Base-by-base conservation (phyloP, 2,329 filamentous ascomycete genomes). In the Fusarium brevicatenulatum region DNA sequence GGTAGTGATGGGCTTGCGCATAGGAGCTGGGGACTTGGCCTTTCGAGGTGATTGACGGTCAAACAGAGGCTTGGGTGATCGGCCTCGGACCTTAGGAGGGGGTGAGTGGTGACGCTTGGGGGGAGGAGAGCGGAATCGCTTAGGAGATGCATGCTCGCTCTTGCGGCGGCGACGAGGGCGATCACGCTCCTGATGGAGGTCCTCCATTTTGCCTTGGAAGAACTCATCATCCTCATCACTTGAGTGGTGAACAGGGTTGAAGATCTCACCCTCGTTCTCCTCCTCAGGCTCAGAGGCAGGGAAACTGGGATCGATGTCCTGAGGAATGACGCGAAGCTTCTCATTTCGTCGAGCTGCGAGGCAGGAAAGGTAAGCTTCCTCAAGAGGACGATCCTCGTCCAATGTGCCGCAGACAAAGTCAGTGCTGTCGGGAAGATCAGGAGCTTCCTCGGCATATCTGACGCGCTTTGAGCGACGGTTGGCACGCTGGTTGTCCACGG, bases 341-440 rank as follows among this genome's bases (percentile, higher is more conserved):
- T 92, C 91, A 52, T 91, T 91, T 76, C 95, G 92, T 74, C 93
- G 91, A 62, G 93, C 91, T 78, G 95, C 93, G 65, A 97, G 88
- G 77, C 93, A 94, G 5, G 93, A 93, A 63, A 97, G 88, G 81
- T 98, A 99, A 2, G 94, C 95, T 75, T 95, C 94, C 80, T 99
- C 96, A n/a, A 98, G 84, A 6, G 95, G 94, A 49, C 94, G 91
- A 78, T 99, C 96, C 82, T 99, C 96, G 74, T 99, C 96, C 25
- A 99, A 87, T 2, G 96, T 99, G 66, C 96, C 96, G 78, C 96
- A 98, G n/a, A 99, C 96, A 75, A 99, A 99, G 81, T 99, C 96
- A 19, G 96, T 98, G 82, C 95, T 98, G 81, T 99, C 96, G 3
- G 96, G 96, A 16, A 99, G 86, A 79, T 97, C 94, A 5, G 94